Conservation (phyloP, 176 grass and related monocot species). For the Carex pumila region DNA sequence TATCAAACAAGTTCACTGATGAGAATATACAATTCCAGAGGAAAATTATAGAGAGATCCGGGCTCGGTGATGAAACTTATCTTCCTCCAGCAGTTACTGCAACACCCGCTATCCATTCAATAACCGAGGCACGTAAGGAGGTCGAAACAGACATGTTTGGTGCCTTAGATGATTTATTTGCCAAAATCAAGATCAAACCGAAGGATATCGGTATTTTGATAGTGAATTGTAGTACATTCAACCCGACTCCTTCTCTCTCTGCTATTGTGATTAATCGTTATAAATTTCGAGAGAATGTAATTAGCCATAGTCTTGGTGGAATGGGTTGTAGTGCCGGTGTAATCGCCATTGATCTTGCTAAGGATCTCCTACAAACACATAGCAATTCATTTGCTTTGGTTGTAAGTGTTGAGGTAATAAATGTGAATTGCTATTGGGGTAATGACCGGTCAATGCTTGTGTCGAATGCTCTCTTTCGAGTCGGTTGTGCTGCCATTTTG, state of each 20-base stretch:
- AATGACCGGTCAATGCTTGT: slow-evolving; percentile 36
- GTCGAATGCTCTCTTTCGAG: slow-evolving; percentile 29
- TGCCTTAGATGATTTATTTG: slow-evolving; percentile 30
- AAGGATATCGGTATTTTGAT: slow-evolving; percentile 38
- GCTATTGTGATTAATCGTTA: slow-evolving; percentile 30
- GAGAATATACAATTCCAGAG: slow-evolving; percentile 62
- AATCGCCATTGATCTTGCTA: slow-evolving; percentile 34
- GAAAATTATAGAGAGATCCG: slow-evolving; percentile 45
- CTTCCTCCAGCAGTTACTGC: background rate
- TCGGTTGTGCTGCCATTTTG: slow-evolving; percentile 31
- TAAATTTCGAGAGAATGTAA: slow-evolving; percentile 26
- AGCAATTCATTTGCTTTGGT: slow-evolving; percentile 27
- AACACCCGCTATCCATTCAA: slow-evolving; percentile 10
- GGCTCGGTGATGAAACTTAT: slow-evolving; percentile 32
- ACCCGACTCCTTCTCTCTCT: slow-evolving; percentile 29
- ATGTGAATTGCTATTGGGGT: slow-evolving; percentile 28
- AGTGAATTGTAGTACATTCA: slow-evolving; percentile 40
- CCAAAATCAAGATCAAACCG: slow-evolving; percentile 22
- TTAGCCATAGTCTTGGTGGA: slow-evolving; percentile 27
- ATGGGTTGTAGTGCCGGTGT: slow-evolving; percentile 35
- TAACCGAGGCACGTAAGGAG: slow-evolving; percentile 32
- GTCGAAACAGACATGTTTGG: slow-evolving; percentile 25
- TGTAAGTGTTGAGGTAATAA: slow-evolving; percentile 32
- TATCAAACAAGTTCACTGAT: slow-evolving; percentile 33
- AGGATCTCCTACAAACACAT: slow-evolving; percentile 27